A percentile compares a stretch with the other conserved stretches of the same genome.
These are phyloP conservation scores for Candida ulmi DNA, from an alignment of 805 yeast genomes.

Conservation along the genomic window DNA sequence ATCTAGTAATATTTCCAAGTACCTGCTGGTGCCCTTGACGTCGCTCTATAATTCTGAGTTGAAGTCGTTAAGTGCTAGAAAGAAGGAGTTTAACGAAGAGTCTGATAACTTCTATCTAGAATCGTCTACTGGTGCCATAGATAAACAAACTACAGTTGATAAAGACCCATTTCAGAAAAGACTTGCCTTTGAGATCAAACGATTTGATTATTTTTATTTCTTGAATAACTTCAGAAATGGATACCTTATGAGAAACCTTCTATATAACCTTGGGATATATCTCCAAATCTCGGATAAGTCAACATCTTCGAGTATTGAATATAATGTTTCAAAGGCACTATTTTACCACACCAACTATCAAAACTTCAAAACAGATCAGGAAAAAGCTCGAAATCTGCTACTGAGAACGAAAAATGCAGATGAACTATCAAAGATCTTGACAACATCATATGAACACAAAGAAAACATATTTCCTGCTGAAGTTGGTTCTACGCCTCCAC, in stretches of 20 bases:
- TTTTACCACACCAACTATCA: slow-evolving; percentile 5
- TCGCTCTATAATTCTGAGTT: slow-evolving; percentile 16
- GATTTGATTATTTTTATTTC: slow-evolving; percentile 41
- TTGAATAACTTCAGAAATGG: slow-evolving; percentile 26
- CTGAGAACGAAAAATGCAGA: neutral
- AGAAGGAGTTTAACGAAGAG: slow-evolving; percentile 10
- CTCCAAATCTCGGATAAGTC: slow-evolving; percentile 4
- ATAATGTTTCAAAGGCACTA: slow-evolving; percentile 8
- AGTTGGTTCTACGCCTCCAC: neutral
- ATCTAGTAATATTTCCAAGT: slow-evolving; percentile 11
- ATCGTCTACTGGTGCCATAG: no score
- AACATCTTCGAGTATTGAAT: neutral
- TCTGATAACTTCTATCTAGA: slow-evolving; percentile 9
- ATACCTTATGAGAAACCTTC: slow-evolving; percentile 12
- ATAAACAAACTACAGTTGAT: no score
- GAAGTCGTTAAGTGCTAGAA: slow-evolving; percentile 10
- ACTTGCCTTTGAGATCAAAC: slow-evolving; percentile 35
- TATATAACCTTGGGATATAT: slow-evolving; percentile 8
- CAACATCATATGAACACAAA: slow-evolving; percentile 3
- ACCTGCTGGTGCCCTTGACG: slow-evolving; percentile 13
- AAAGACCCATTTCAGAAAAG: slow-evolving; percentile 11
- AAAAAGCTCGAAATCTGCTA: neutral
- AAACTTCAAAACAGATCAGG: slow-evolving; percentile 1
- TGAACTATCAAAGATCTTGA: neutral
- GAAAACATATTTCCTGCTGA: neutral